Evolutionary conservation across 331 rosid genomes (phyloP), one percentile per base, ranked within the genome.

Genomic region (Cydonia oblonga): DNA sequence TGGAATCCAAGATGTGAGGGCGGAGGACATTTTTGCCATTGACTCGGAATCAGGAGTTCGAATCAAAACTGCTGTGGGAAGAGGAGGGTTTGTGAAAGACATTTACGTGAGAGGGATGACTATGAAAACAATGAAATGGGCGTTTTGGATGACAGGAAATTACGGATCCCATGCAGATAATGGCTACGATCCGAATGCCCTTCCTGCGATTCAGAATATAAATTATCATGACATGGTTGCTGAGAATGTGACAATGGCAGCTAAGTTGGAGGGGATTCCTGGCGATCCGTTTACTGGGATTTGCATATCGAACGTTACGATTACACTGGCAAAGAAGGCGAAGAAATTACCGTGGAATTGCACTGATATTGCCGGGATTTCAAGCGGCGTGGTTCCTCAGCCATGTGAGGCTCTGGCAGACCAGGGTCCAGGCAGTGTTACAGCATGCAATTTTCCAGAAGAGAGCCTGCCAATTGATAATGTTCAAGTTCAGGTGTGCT

Each of bases 21-120:
- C 92, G 2, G 93, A 83, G 76, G 92, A 90, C 73, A 86, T 90
- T 49, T 16, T 78, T 6, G 90, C 93, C 60, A 83, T 90, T 9
- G 26, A 83, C 35, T 38, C 86, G 2, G 93, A 90, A 72, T 90
- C 96, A 14, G 93, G 87, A 11, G 85, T 88, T 14, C 74, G 96
- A 71, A 88, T 90, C 80, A 90, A 90, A 75, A 90, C 96, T 15
- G 91, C 73, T 6, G 82, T 86, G 9, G 96, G 91, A 75, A 81
- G 96, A 84, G 93, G 96, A 64, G 96, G 93, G 18, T 90, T 77
- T 70, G 96, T 90, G 6, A 83, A 75, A 81, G 90, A 90, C 86
- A 83, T 90, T 44, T 88, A 72, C 23, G 90, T 88, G 7, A 81
- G 87, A 76, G 69, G 93, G 25, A 78, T 88, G 89, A 86, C 88